Evolutionary conservation across 805 yeast species (phyloP).

Genomic region (Yarrowia hollandica): DNA sequence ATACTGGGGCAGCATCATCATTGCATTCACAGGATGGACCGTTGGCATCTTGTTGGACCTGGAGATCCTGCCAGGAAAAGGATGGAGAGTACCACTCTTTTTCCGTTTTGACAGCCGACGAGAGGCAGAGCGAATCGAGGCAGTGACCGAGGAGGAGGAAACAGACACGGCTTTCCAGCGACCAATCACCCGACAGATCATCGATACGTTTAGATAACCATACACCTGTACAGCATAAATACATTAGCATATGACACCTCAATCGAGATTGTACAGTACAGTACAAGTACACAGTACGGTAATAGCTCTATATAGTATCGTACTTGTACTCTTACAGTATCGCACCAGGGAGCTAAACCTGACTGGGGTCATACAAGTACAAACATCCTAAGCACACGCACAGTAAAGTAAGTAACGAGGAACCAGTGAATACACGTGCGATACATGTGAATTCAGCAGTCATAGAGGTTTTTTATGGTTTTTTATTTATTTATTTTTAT

Average conservation of each 20-base stretch:
- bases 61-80: constrained; percentile 45
- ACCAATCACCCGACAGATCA: constrained; percentile 29
- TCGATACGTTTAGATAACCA: constrained; percentile 29
- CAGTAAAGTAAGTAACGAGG: no score
- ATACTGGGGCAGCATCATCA: constrained; percentile 38
- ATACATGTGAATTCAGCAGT: no score
- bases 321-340: no score
- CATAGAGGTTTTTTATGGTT: no score
- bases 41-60: constrained; percentile 43
- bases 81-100: constrained; percentile 44
- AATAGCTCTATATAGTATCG: no score
- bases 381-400: no score
- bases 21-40: constrained; percentile 43
- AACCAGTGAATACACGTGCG: no score
- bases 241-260: constrained; percentile 20
- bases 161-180: constrained; percentile 28
- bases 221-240: background rate
- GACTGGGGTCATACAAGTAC: no score
- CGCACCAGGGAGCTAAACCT: no score
- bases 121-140: constrained; percentile 19
- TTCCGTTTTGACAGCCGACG: constrained; percentile 20
- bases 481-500: no score
- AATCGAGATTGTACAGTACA: no score
- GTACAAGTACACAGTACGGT: no score
- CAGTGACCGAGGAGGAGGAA: constrained; percentile 23